Conservation (phyloP, 2,329 filamentous ascomycete species). For the Colletotrichum tofieldiae region DNA sequence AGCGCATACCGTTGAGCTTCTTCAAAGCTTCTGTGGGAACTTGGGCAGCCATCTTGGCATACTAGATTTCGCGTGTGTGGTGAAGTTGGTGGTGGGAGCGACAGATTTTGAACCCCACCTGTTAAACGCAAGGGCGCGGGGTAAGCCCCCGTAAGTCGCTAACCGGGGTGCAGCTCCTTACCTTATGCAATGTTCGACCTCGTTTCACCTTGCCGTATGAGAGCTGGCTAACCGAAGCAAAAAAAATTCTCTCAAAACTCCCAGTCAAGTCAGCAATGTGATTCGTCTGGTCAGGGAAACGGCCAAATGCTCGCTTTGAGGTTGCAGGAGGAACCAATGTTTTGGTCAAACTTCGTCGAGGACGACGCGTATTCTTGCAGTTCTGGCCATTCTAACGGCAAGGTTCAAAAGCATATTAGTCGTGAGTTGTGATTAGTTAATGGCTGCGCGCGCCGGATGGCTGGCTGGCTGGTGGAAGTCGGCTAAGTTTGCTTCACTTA, state of each 20-base stretch:
- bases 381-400: constrained; percentile 28
- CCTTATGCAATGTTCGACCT: constrained; percentile 33
- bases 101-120: constrained; percentile 43
- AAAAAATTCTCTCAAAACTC: not conserved
- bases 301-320: not conserved
- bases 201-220: constrained; percentile 25
- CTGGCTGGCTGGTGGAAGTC: constrained; percentile 29
- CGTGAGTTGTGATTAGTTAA: constrained; percentile 25
- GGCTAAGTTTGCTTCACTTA: constrained; percentile 42
- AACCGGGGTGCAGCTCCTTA: constrained; percentile 29
- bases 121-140: constrained; percentile 42
- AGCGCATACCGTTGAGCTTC: constrained; percentile 58
- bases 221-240: not conserved
- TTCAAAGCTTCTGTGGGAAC: constrained; percentile 60
- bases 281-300: not conserved
- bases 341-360: constrained; percentile 7
- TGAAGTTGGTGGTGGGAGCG: constrained; percentile 40
- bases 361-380: constrained; percentile 20
- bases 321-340: constrained; percentile 17
- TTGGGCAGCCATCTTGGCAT: constrained; percentile 60
- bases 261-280: not conserved
- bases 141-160: constrained; percentile 41
- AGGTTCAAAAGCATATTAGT: constrained; percentile 33
- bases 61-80: constrained; percentile 34
- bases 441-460: constrained; percentile 26